Base-by-base conservation (phyloP, 306 rosid species). In the Fagus sylvatica region DNA sequence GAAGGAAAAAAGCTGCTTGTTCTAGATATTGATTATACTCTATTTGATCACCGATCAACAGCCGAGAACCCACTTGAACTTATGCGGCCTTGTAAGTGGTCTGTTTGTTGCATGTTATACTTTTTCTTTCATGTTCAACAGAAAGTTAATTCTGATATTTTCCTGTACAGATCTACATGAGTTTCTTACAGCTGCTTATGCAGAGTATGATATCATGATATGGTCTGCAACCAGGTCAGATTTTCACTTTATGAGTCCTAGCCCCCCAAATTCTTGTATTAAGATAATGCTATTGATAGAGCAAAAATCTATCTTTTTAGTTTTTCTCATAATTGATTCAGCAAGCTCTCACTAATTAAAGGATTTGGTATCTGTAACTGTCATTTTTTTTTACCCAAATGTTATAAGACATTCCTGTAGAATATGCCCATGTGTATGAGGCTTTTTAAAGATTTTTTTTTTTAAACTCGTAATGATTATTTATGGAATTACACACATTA, bases 201-300 rank as follows among this genome's bases (percentile, higher is more conserved):
- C 97, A 0, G 94, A 93, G 80, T 95, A 89, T 75, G 99, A 93
- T 84, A 91, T 95, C 78, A 92, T 95, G 91, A 95, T 95, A 82
- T 92, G 99, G 99, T 95, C 99, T 49, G 99, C 99, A 40, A 95
- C 99, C 77, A 90, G 98, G 98, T 92, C 43, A 74, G 79, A 59
- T 84, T 71, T 55, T 37, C 65, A 46, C 30, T 57, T 32, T 7
- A 49, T 56, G 48, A 54, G 7, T 36, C 43, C 32, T 1, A 36
- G 33, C 5, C 42, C n/a, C 41, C 41, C 12, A 61, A 61, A 22
- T 13, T 53, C 32, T 55, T 15, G 2, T 54, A 37, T 37, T 12
- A 12, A 5, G 33, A 55, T 73, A 55, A 37, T 36, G 51, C 19
- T 37, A 33, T 53, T 6, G 9, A 42, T 36, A 32, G 28, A 54